Conservation (phyloP, 306 rosid genomes). For the Rosa rugosa region DNA sequence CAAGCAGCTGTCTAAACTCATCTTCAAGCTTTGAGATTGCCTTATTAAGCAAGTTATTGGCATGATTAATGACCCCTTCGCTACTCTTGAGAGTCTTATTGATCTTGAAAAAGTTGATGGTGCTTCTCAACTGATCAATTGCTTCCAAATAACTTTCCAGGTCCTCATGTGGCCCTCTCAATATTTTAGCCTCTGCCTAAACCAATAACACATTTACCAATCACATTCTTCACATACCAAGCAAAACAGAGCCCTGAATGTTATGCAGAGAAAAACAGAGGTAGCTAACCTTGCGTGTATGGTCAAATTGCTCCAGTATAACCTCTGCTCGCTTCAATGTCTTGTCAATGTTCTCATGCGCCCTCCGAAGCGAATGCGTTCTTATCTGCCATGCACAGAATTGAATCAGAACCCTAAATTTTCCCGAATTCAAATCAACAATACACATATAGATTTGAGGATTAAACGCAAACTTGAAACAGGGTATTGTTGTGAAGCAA, state of each 20-base stretch:
- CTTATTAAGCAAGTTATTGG: constrained; percentile 75
- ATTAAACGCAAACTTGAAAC: no score
- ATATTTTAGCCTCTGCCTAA: constrained; percentile 96
- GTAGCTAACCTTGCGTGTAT: constrained; percentile 64
- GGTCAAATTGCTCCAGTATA: constrained; percentile 74
- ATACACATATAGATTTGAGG: no score
- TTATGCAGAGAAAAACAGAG: background rate
- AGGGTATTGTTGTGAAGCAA: background rate
- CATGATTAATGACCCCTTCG: constrained; percentile 61
- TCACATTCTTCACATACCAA: constrained; percentile 3
- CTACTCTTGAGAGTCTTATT: constrained; percentile 58
- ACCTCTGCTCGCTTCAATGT: constrained; percentile 73
- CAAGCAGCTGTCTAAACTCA: constrained; percentile 78
- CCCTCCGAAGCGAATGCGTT: constrained; percentile 87
- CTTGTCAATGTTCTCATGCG: constrained; percentile 91
- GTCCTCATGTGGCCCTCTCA: constrained; percentile 95
- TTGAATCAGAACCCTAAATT: constrained; percentile 16
- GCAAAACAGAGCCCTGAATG: background rate
- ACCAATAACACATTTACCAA: background rate
- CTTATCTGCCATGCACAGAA: constrained; percentile 50
- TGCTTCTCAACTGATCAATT: constrained; percentile 65
- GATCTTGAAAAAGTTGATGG: constrained; percentile 60
- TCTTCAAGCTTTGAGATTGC: constrained; percentile 94
- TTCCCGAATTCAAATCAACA: background rate
- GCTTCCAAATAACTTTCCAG: constrained; percentile 91